Conservation (phyloP, 768 basidiomycete genomes). For the Cystofilobasidium ferigula region DNA sequence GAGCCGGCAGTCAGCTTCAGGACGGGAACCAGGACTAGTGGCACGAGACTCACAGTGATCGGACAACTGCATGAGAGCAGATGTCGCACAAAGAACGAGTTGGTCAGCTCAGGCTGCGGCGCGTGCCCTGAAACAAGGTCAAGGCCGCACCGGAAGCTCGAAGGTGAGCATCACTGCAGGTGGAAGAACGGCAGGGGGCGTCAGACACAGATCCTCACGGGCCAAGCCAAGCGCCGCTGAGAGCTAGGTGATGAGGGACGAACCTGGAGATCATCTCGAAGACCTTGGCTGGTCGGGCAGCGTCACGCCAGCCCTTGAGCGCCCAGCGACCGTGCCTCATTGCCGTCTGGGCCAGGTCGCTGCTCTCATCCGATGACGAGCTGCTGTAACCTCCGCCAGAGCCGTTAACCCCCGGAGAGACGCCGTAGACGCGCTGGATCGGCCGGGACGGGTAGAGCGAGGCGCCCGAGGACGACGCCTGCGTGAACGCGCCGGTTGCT, state of each 20-base stretch:
- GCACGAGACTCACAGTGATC: background rate
- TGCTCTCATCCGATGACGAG: background rate
- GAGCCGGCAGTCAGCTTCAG: background rate
- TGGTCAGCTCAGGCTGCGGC: background rate
- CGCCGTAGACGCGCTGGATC: background rate
- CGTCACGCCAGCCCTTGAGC: constrained; percentile 32
- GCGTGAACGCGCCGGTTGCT: constrained; percentile 1
- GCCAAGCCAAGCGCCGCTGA: no score
- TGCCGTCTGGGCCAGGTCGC: constrained; percentile 8
- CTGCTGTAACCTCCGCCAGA: background rate
- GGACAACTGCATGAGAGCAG: background rate
- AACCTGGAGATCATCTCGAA: constrained; percentile 34
- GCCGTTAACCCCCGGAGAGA: background rate
- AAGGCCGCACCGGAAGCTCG: constrained; percentile 25
- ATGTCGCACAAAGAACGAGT: background rate
- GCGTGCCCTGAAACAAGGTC: constrained; percentile 10
- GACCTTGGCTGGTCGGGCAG: constrained; percentile 31
- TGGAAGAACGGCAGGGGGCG: background rate
- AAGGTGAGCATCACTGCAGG: constrained; percentile 35
- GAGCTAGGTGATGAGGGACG: constrained; percentile 19
- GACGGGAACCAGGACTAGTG: background rate
- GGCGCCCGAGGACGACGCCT: constrained; percentile 1
- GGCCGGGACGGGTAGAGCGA: background rate
- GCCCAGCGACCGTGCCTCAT: constrained; percentile 6
- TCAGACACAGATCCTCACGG: background rate